Evolutionary conservation across 1,139 yeast species (phyloP).

Genomic region (Schwanniomyces etchellsii): DNA sequence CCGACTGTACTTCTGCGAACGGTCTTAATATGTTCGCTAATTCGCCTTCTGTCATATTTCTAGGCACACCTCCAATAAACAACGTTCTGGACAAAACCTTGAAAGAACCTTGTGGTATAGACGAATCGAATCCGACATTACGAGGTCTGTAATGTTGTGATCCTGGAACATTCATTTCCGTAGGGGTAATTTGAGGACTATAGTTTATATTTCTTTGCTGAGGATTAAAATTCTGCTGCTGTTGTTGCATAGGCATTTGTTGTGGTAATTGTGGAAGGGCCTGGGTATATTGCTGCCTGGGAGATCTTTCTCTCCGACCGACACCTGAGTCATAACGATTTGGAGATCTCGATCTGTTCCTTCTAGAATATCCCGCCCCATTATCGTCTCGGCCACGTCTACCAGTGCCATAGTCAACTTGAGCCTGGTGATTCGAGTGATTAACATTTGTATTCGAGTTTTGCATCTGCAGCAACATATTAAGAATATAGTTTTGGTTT

Average conservation of each 20-base stretch:
- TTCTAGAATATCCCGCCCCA: conserved; percentile 33
- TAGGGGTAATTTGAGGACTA: conserved; percentile 14
- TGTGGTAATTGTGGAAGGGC: conserved; percentile 8
- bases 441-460: conserved; percentile 8
- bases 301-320: conserved; percentile 29
- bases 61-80: conserved; percentile 91
- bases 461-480: conserved; percentile 43
- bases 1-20: conserved; percentile 92
- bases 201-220: background rate
- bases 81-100: conserved; percentile 85
- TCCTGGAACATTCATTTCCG: conserved; percentile 63
- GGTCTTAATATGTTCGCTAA: conserved; percentile 68
- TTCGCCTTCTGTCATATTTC: conserved; percentile 70
- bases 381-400: conserved; percentile 33
- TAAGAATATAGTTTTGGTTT: conserved; percentile 29
- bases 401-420: conserved; percentile 17
- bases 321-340: conserved; percentile 17
- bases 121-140: conserved; percentile 61
- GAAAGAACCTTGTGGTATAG: conserved; percentile 73
- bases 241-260: conserved; percentile 9
- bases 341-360: conserved; percentile 57
- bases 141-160: conserved; percentile 71
- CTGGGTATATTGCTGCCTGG: conserved; percentile 14
- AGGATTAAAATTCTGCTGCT: conserved; percentile 1
- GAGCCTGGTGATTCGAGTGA: conserved; percentile 9